A percentile compares a stretch with the other conserved stretches of the same genome.
Conservation (phyloP, 495 filamentous ascomycete genomes). For the Corynascus novoguineensis region DNA sequence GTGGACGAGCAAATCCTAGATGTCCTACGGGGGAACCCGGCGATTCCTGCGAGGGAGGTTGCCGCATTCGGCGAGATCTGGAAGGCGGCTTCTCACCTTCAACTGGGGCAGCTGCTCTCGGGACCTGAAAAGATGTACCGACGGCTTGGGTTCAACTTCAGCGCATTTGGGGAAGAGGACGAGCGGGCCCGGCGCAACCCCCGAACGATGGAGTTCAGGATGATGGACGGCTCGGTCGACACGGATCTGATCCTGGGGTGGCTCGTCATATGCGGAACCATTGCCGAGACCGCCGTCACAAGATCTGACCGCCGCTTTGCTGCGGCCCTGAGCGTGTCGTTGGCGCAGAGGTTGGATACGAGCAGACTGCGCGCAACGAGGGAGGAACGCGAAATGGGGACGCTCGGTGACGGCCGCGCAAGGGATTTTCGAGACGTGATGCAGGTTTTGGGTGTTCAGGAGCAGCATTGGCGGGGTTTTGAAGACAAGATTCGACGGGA, state of each 20-base stretch:
- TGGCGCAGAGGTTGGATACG: neutral
- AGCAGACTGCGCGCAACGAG: neutral
- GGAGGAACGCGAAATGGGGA: neutral
- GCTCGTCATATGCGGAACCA: slow-evolving; percentile 24
- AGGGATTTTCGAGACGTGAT: slow-evolving; percentile 26
- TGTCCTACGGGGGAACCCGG: neutral
- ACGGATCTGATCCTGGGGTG: slow-evolving; percentile 21
- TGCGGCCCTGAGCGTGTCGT: slow-evolving; percentile 12
- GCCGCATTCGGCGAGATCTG: slow-evolving; percentile 24
- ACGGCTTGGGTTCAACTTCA: slow-evolving; percentile 34
- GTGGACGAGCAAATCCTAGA: slow-evolving; percentile 12
- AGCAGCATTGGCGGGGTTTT: slow-evolving; percentile 14
- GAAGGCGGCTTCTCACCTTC: slow-evolving; percentile 15
- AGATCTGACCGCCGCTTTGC: slow-evolving; percentile 17
- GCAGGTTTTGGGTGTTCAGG: slow-evolving; percentile 20
- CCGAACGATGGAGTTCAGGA: slow-evolving; percentile 31
- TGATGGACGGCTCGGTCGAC: slow-evolving; percentile 30
- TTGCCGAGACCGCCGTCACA: slow-evolving; percentile 21
- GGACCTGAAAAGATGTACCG: slow-evolving; percentile 22
- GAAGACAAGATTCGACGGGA: slow-evolving; percentile 24
- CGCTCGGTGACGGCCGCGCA: slow-evolving; percentile 8
- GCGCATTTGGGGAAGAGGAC: slow-evolving; percentile 31
- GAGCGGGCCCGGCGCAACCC: slow-evolving; percentile 27
- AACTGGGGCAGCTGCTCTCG: slow-evolving; percentile 28
- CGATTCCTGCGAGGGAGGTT: neutral